Conservation (phyloP, 441 rosid genomes). For the Syzygium malaccense region DNA sequence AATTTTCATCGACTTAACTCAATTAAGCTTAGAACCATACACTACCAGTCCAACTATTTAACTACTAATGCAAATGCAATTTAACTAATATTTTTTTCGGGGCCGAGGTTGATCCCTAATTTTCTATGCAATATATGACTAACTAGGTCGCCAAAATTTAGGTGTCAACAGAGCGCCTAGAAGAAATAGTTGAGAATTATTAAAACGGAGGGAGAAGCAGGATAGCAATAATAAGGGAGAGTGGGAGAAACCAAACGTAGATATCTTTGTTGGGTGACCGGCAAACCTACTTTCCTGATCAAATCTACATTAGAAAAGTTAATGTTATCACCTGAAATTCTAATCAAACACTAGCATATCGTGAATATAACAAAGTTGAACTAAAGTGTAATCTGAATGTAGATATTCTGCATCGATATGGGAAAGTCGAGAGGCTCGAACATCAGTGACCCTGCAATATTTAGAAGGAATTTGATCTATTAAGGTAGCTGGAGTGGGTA, state of each 20-base stretch:
- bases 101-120: accelerated
- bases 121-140: neutral
- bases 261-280: neutral
- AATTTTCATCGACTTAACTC: neutral
- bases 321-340: neutral
- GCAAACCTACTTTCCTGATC: neutral
- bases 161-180: neutral
- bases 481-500: neutral
- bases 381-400: neutral
- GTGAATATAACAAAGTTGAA: neutral
- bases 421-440: neutral
- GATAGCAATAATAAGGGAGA: neutral
- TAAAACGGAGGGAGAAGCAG: neutral
- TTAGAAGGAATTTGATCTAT: neutral
- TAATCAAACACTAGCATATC: neutral
- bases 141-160: too few relatives aligned
- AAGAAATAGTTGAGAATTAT: neutral
- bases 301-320: neutral
- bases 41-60: neutral
- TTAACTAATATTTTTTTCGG: too few relatives aligned
- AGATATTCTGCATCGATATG: neutral
- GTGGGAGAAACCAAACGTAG: neutral
- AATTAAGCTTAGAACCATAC: neutral
- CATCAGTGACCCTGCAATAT: neutral
- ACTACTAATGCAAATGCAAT: too few relatives aligned